These are phyloP conservation scores for Castanea mollissima DNA, from an alignment of 306 rosid species.

Conservation along the genomic window DNA sequence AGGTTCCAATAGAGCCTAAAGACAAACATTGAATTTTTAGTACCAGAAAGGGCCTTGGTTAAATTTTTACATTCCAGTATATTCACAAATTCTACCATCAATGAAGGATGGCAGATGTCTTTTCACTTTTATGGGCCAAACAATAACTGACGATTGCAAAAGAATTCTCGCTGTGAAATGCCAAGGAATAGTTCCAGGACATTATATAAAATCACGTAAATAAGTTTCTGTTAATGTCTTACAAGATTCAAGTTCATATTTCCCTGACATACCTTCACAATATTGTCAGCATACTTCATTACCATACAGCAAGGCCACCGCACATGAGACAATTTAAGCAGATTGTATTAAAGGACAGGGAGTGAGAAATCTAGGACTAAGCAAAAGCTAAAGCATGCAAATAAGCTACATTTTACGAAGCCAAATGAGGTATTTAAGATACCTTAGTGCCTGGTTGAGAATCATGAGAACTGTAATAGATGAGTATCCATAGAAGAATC, in stretches of 20 bases:
- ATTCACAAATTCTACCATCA: background rate
- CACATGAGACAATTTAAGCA: slow-evolving; percentile 26
- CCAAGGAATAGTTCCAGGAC: background rate
- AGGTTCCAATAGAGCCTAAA: background rate
- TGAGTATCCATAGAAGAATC: slow-evolving; percentile 90
- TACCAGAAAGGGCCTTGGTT: background rate
- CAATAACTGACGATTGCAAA: background rate
- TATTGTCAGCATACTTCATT: slow-evolving; percentile 94
- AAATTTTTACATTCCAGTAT: background rate
- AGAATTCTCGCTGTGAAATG: background rate
- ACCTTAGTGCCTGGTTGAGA: slow-evolving; percentile 93
- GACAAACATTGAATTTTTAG: background rate
- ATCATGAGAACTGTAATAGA: slow-evolving; percentile 86
- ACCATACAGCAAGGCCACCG: slow-evolving; percentile 99
- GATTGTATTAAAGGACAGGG: slow-evolving; percentile 8
- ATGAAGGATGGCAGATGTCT: slow-evolving; percentile 1
- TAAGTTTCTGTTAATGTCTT: slow-evolving; percentile 7
- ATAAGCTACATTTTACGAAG: slow-evolving; percentile 7
- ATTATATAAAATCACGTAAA: slow-evolving; percentile 7
- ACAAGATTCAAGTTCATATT: slow-evolving; percentile 11
- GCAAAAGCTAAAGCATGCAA: slow-evolving; percentile 10
- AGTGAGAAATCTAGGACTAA: slow-evolving; percentile 13
- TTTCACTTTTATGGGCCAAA: background rate
- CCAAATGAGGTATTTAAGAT: slow-evolving; percentile 18
- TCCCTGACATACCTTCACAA: slow-evolving; percentile 67